phyloP scores from a whole-genome alignment of 148 eudicot species.

The Cornus suecica region DNA sequence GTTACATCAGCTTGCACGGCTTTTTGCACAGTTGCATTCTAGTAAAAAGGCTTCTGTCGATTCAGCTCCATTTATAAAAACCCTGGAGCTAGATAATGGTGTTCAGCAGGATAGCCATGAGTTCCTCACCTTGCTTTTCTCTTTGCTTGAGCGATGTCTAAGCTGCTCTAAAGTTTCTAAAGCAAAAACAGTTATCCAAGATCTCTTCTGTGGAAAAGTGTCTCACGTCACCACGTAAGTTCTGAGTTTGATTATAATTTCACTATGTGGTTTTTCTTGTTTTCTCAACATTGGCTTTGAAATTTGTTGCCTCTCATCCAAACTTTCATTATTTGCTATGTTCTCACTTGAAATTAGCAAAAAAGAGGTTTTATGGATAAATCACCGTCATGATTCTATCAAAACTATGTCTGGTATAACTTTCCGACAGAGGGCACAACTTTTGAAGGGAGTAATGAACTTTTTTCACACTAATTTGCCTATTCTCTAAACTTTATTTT shows the following conservation, averaged over 20 bases:
- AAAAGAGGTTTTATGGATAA: too few relatives aligned
- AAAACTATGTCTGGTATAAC: neutral
- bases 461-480: neutral
- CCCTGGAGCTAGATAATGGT: constrained; percentile 93
- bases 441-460: neutral
- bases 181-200: constrained; percentile 77
- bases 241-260: neutral
- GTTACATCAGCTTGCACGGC: constrained; percentile 79
- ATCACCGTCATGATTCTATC: too few relatives aligned
- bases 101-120: constrained; percentile 98
- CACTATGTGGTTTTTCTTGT: neutral
- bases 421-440: neutral
- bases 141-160: constrained; percentile 86
- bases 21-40: constrained; percentile 85
- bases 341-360: too few relatives aligned
- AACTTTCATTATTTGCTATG: neutral
- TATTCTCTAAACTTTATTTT: too few relatives aligned
- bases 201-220: constrained; percentile 91
- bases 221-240: constrained; percentile 92
- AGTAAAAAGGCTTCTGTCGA: constrained; percentile 85
- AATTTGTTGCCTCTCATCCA: neutral
- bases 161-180: constrained; percentile 56
- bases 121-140: constrained; percentile 86
- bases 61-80: constrained; percentile 89
- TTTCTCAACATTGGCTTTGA: neutral